Percentiles rank a stretch among this genome's conserved stretches.
These are phyloP conservation scores for Phytopythium ostracodes DNA, from an alignment of 352 stramenopile species.

Conservation along the genomic window DNA sequence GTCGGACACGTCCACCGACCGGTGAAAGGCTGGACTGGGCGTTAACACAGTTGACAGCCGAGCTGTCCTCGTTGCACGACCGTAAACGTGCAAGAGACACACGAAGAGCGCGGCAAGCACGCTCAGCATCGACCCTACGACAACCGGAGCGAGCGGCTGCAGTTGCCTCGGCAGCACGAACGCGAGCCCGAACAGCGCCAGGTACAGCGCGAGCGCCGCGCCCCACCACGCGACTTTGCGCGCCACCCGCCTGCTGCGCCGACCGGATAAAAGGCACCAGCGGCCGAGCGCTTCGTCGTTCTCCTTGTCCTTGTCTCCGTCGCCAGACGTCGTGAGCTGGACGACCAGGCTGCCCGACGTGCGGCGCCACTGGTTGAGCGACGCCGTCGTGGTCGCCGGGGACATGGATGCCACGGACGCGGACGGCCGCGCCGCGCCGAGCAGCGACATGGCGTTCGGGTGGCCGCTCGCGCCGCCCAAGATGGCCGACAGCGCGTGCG, in stretches of 20 bases:
- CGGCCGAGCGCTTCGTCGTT: background rate
- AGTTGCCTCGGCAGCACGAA: conserved; percentile 35
- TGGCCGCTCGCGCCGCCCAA: conserved; percentile 17
- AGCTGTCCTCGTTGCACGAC: conserved; percentile 20
- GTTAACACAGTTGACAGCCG: conserved; percentile 13
- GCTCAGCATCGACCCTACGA: conserved; percentile 45
- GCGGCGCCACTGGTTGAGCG: background rate
- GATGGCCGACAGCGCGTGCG: conserved; percentile 41
- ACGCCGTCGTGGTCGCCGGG: background rate
- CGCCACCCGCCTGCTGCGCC: background rate
- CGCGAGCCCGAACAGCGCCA: conserved; percentile 36
- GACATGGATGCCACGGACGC: conserved; percentile 20
- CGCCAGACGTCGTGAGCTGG: background rate
- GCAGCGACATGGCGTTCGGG: conserved; percentile 7
- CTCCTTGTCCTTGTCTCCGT: conserved; percentile 8
- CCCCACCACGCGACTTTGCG: conserved; percentile 27
- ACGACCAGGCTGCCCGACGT: conserved; percentile 4
- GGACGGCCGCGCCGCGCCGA: conserved; percentile 13
- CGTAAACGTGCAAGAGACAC: conserved; percentile 39
- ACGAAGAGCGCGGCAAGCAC: conserved; percentile 46
- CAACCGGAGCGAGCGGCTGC: conserved; percentile 37
- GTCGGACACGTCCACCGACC: background rate
- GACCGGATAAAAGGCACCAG: background rate
- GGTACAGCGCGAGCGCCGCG: conserved; percentile 20
- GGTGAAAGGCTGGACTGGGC: background rate